Evolutionary conservation across 2,329 filamentous ascomycete genomes (phyloP), one percentile per base, ranked within the genome.

Genomic region (Claviceps digitariae): DNA sequence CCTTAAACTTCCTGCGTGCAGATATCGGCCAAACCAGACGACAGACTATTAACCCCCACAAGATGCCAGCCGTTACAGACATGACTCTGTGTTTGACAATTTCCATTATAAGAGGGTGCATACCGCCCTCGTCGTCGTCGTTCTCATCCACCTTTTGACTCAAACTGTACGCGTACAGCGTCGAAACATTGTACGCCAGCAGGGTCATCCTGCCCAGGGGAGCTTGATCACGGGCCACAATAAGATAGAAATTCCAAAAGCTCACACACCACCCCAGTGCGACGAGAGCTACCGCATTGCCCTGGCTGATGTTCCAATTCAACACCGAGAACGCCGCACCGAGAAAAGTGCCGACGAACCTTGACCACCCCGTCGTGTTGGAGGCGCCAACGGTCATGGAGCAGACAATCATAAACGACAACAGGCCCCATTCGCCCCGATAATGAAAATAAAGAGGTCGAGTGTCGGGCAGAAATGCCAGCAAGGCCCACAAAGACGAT

Each of bases 361-460:
- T 83, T 51, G 88, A 82, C 67, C 82, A 81, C 1, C 87, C 89
- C 0, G 90, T 95, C 1, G 90, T 94, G 66, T 95, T 96, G 31
- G 88, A 87, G 8, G 90, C 87, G 21, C 90, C 90, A 29, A 95
- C 88, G 0, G 90, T 95, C 88, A 95, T 95, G 29, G 86, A 89
- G 66, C 89, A 95, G 23, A 96, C 90, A 63, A 95, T 81, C 90
- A 95, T 95, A 71, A 94, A 95, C 0, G 88, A 93, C 49, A 95
- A 70, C 4, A 96, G 74, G n/a, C 90, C 90, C 90, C 90, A 96
- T 72, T 96, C 90, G 34, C 90, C 89, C 61, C 90, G 78, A 84
- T 88, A 95, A 60, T 86, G 84, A 40, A 80, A 76, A 64, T 95
- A 96, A 25, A 84, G 76, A 0, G 85, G 84, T 53, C 87, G 76